phyloP scores from a whole-genome alignment of 1,139 yeast species.

The Meyerozyma elateridarum region DNA sequence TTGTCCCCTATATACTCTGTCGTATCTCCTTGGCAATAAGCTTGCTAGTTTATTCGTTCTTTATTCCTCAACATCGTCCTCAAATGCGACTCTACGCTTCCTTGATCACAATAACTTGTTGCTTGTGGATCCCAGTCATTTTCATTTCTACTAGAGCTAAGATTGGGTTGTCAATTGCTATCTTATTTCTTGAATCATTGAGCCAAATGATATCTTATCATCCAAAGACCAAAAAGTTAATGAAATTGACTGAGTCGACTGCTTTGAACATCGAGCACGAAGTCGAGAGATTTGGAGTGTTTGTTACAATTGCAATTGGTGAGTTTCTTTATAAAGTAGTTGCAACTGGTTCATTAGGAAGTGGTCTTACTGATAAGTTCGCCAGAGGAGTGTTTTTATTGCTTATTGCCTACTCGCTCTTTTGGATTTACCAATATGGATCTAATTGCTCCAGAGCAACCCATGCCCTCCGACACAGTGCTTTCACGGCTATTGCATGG shows the following conservation, averaged over 20 bases:
- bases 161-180: constrained; percentile 41
- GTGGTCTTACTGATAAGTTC: constrained; percentile 41
- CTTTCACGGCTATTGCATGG: constrained; percentile 44
- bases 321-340: constrained; percentile 59
- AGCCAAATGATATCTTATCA: constrained; percentile 34
- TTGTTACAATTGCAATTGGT: constrained; percentile 63
- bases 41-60: constrained; percentile 43
- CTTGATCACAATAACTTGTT: constrained; percentile 27
- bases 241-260: constrained; percentile 46
- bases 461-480: constrained; percentile 53
- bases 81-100: constrained; percentile 45
- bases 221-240: constrained; percentile 40
- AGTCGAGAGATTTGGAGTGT: constrained; percentile 55
- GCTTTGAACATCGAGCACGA: constrained; percentile 67
- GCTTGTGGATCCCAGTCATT: constrained; percentile 45
- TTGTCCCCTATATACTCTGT: constrained; percentile 46
- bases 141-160: constrained; percentile 43
- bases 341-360: constrained; percentile 44
- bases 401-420: constrained; percentile 45
- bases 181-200: constrained; percentile 40
- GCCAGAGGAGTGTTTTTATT: constrained; percentile 49
- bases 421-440: constrained; percentile 55
- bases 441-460: constrained; percentile 46
- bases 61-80: constrained; percentile 47
- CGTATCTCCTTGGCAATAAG: constrained; percentile 35